Evolutionary conservation across 495 filamentous ascomycete species (phyloP), one percentile per base, ranked within the genome.

Genomic region (Penicillium subrubescens): DNA sequence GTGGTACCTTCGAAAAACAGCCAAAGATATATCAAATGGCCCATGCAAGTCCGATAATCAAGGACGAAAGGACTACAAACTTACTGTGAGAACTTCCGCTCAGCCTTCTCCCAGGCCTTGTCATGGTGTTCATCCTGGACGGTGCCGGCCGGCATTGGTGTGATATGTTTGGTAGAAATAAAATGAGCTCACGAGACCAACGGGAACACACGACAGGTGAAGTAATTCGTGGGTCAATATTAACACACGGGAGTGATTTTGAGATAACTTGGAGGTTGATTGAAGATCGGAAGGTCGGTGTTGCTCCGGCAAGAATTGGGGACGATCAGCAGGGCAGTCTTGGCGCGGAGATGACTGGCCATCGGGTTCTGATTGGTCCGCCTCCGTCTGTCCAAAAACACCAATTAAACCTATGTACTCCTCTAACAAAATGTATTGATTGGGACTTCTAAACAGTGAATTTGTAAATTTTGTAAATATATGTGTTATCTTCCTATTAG

Each of bases 1-100:
- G 46, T 27, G 46, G 8, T 27, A 3, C 25, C 10, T 23, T 27
- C 14, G 23, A 14, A 15, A 6, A 5, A 25, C 21, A 2, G 4
- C 23, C 46, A 27, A 50, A 8, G 14, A 14, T 27, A 50, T 3
- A 50, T 6, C 19, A 27, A 25, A 50, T 0, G 14, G 3, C 10
- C 10, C 11, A 50, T 25, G 3, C 5, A 25, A 14, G 7, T 5
- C 21, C 14, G 5, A 31, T 15, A 52, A 1, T 8, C 14, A 31
- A 27, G 48, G 8, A 3, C 25, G 19, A 58, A 29, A 57, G 33
- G 52, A 50, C 8, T 53, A 17, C 15, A 31, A 33, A 79, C 78
- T 66, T 65, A 82, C 80, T 77, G 67, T 37, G 70, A 57, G 67
- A 81, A 81, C 61, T 78, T 77, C 51, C 70, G 70, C 66, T 81